Evolutionary conservation across 2,329 filamentous ascomycete species (phyloP), one percentile per base, ranked within the genome.

Genomic region (Aspergillus caelatus): DNA sequence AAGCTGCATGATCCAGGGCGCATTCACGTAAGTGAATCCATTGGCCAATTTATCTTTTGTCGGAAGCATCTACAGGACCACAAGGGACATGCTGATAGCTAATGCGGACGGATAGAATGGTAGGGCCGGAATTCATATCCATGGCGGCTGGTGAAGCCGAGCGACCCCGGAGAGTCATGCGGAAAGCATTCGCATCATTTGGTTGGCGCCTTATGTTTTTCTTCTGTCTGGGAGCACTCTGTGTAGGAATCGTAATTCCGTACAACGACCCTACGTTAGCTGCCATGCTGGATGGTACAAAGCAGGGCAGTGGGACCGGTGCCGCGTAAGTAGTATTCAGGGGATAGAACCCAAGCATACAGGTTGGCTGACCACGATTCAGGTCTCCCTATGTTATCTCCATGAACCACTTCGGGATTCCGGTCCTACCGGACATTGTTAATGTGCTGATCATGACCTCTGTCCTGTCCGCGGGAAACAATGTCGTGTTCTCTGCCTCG

Each of bases 191-290:
- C 77, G 89, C 90, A 62, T 86, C 89, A 60, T 89, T 92, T 2
- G 91, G 92, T 73, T 92, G 90, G 78, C 88, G 91, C n/a, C 81
- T 93, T 32, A 88, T 89, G 0, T 78, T 86, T 19, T 93, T 93
- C 75, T 93, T 92, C 78, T 84, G 91, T 48, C 83, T 90, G 1
- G 90, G 90, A 1, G 87, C 89, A 0, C 82, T 93, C 3, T 86
- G 84, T 21, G 87, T 91, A 7, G 89, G 89, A 3, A 88, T 92
- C 55, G 75, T 91, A 28, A 85, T 92, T 45, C 83, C 91, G 4
- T 90, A 89, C 74, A 83, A 91, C 58, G 86, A 92, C 69, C 69
- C 79, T 0, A 81, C 83, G 4, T 82, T 93, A 43, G 82, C 79
- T 2, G 82, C 80, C 39, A 88, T 86, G 0, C 88, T 89, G 68